Percentiles rank a stretch among this genome's conserved stretches.
Evolutionary conservation across 2,329 filamentous ascomycete genomes (phyloP).

Genomic region (Calonectria pauciramosa): DNA sequence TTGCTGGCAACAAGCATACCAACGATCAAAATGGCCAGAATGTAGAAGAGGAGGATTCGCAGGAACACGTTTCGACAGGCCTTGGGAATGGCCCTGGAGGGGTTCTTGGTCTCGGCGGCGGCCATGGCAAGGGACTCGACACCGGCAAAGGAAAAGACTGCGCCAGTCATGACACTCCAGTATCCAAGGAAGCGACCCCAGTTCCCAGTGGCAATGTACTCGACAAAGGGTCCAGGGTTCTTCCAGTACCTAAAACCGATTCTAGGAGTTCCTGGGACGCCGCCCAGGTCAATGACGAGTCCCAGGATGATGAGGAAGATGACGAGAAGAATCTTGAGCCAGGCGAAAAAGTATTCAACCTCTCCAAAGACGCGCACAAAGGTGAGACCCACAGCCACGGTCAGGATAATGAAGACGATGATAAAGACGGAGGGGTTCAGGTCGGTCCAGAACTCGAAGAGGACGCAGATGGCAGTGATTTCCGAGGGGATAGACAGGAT

Average conservation of each 20-base stretch:
- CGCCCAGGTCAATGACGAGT: slow-evolving; percentile 51
- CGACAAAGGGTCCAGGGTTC: slow-evolving; percentile 77
- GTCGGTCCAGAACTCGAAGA: slow-evolving; percentile 55
- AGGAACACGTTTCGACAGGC: slow-evolving; percentile 71
- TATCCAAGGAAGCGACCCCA: slow-evolving; percentile 78
- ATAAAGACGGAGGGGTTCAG: slow-evolving; percentile 47
- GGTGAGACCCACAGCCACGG: slow-evolving; percentile 53
- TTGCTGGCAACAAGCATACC: slow-evolving; percentile 74
- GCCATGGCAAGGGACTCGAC: slow-evolving; percentile 74
- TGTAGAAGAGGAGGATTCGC: slow-evolving; percentile 71
- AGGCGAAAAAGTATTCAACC: slow-evolving; percentile 65
- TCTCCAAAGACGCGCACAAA: slow-evolving; percentile 65
- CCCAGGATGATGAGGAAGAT: slow-evolving; percentile 64
- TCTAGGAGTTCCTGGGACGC: slow-evolving; percentile 37
- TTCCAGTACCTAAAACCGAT: slow-evolving; percentile 45
- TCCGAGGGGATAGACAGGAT: slow-evolving; percentile 65
- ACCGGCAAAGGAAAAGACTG: slow-evolving; percentile 78
- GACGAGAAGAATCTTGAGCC: slow-evolving; percentile 66
- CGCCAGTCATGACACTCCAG: slow-evolving; percentile 71
- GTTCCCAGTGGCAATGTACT: slow-evolving; percentile 70
- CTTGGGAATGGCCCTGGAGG: slow-evolving; percentile 64
- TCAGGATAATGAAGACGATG: slow-evolving; percentile 42
- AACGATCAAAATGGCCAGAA: slow-evolving; percentile 79
- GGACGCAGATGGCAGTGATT: slow-evolving; percentile 59
- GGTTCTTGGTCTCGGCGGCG: slow-evolving; percentile 70